Base-by-base conservation (phyloP, 2,329 filamentous ascomycete species). In the Chrysoporthe puriensis region DNA sequence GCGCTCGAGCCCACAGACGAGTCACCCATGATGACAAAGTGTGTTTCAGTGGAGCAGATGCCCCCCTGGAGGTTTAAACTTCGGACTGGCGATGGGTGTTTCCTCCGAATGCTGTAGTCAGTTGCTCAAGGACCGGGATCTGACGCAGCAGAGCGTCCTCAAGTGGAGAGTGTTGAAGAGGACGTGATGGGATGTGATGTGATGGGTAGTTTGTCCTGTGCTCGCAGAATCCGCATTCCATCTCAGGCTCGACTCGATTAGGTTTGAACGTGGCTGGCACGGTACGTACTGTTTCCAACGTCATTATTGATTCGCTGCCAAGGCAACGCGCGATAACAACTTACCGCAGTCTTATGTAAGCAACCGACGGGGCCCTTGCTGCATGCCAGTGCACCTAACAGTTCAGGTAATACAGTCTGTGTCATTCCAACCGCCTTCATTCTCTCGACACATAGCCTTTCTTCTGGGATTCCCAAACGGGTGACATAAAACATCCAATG, bases 1-100 rank as follows among this genome's bases (percentile, higher is more conserved):
- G 70, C 65, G 43, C 67, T 64, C 40, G 62, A 68, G 43, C 69
- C 44, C 9, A 50, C 59, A 48, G 66, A 62, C 66, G 48, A 56
- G 72, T 77, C 72, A 68, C 83, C 80, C 81, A 83, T 83, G 43
- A 60, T 72, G 63, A 6, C 13, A 3, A 26, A 48, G 13, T 14
- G 40, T 43, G 14, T 36, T 5, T 8, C 8, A 5, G 57, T 21
- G 57, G n/a, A 32, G 21, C 9, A n/a, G 26, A 52, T 21, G n/a
- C 48, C 48, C 26, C 48, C 26, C 6, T n/a, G 50, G 50, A 54
- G 32, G 50, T 26, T 26, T 16, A 16, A 21, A 34, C 4, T 54
- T 7, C 11, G 14, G 26, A 32, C 13, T 32, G 21, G 6, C 26
- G 32, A 54, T 54, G 26, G 50, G 50, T 21, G 50, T 21, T 21